phyloP scores from a whole-genome alignment of 2,329 filamentous ascomycete species.

The Daldinia sp. region DNA sequence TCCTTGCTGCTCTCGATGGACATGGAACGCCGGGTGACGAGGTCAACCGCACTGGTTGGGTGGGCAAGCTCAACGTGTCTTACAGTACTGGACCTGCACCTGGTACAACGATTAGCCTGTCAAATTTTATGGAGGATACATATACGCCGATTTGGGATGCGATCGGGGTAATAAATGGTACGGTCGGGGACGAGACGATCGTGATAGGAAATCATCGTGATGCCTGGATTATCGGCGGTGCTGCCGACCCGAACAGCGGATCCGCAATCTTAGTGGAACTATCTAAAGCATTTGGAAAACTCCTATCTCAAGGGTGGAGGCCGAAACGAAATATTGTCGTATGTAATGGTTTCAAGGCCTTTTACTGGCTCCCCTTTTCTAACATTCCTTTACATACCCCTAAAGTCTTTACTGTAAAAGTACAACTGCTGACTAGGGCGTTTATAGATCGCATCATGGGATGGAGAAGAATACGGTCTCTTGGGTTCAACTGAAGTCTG shows the following conservation, averaged over 20 bases:
- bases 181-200: conserved; percentile 79
- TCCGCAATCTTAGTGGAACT: conserved; percentile 82
- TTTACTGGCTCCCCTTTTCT: not conserved
- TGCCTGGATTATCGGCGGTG: conserved; percentile 86
- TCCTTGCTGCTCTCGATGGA: conserved; percentile 83
- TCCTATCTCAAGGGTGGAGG: conserved; percentile 80
- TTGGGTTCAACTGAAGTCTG: conserved; percentile 77
- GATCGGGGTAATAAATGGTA: conserved; percentile 84
- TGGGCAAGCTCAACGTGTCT: conserved; percentile 61
- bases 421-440: not conserved
- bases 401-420: not conserved
- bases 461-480: conserved; percentile 82
- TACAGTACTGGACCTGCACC: conserved; percentile 63
- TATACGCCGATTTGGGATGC: conserved; percentile 81
- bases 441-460: conserved; percentile 70
- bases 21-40: conserved; percentile 76
- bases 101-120: conserved; percentile 70
- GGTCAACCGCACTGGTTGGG: conserved; percentile 71
- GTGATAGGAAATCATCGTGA: conserved; percentile 86
- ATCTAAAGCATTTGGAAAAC: conserved; percentile 76
- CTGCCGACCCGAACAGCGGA: conserved; percentile 85
- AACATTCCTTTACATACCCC: not conserved
- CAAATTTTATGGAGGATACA: conserved; percentile 76
- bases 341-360: not conserved
- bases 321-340: conserved; percentile 79